A percentile compares a stretch with the other conserved stretches of the same genome.
These are phyloP conservation scores for Monascus ruber DNA, from an alignment of 2,329 filamentous ascomycete species.

Conservation along the genomic window DNA sequence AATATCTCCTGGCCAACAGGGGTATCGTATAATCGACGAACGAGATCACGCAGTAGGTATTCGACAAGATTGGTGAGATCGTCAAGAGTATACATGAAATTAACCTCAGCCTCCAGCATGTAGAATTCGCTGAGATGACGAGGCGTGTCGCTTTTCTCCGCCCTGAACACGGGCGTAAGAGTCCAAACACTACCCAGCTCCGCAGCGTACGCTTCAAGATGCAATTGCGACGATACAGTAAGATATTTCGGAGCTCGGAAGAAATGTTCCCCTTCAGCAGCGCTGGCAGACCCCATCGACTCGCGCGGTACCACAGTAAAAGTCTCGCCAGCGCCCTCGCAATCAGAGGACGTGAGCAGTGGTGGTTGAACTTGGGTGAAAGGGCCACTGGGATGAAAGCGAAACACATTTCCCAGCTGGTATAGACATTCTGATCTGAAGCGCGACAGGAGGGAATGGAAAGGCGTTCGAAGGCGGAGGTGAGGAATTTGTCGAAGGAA, in stretches of 20 bases:
- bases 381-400: conserved; percentile 47
- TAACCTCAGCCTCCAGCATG: conserved; percentile 90
- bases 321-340: conserved; percentile 90
- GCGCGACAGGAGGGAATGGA: conserved; percentile 68
- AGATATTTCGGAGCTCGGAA: conserved; percentile 86
- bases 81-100: conserved; percentile 60
- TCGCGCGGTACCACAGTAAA: conserved; percentile 55
- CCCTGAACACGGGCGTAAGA: conserved; percentile 83
- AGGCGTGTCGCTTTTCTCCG: conserved; percentile 84
- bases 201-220: conserved; percentile 84
- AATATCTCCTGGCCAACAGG: conserved; percentile 46
- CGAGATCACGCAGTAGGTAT: conserved; percentile 55
- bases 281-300: conserved; percentile 13
- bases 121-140: conserved; percentile 96
- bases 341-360: conserved; percentile 92
- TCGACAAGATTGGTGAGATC: conserved; percentile 72
- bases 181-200: conserved; percentile 88
- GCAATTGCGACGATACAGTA: conserved; percentile 88
- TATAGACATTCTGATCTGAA: conserved; percentile 72
- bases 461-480: conserved; percentile 67
- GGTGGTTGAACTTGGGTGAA: conserved; percentile 68
- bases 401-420: conserved; percentile 65
- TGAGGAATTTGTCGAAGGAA: conserved; percentile 83
- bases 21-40: conserved; percentile 39
- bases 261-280: conserved; percentile 46